Percentiles rank a stretch among this genome's conserved stretches.
phyloP scores from a whole-genome alignment of 164 flowering plant genomes.

The Macadamia integrifolia region DNA sequence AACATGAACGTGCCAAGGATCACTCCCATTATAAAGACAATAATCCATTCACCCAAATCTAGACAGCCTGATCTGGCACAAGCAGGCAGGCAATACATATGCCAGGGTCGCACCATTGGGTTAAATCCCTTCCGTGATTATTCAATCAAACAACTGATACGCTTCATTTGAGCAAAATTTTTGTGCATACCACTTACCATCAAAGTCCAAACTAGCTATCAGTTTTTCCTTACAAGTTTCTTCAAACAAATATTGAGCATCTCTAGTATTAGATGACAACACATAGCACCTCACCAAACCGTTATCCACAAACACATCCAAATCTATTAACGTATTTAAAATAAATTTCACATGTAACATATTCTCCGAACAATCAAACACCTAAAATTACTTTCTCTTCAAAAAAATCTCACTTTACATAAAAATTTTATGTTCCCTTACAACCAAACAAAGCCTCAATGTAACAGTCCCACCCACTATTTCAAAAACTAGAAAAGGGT shows the following conservation, averaged over 20 bases:
- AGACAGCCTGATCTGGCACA: constrained; percentile 51
- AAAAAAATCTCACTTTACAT: too few species aligned
- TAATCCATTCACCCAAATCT: constrained; percentile 46
- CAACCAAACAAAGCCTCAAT: too few species aligned
- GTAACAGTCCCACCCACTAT: too few species aligned
- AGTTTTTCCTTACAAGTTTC: constrained; percentile 39
- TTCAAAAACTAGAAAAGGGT: too few species aligned
- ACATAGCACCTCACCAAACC: constrained; percentile 44
- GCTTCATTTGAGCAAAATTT: constrained; percentile 39
- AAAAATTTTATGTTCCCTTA: too few species aligned
- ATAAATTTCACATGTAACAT: too few species aligned
- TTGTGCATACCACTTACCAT: constrained; percentile 55
- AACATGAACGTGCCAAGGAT: constrained; percentile 63
- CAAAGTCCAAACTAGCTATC: constrained; percentile 45
- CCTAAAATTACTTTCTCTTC: too few species aligned
- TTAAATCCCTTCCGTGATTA: constrained; percentile 38
- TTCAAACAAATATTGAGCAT: constrained; percentile 31
- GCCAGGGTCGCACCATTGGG: constrained; percentile 47
- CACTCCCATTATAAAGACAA: constrained; percentile 37
- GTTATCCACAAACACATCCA: constrained; percentile 50
- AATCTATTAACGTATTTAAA: constrained; percentile 14
- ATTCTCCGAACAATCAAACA: too few species aligned
- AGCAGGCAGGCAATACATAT: constrained; percentile 47
- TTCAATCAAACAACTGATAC: constrained; percentile 40
- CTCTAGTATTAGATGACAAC: constrained; percentile 19